Base-by-base conservation (phyloP, 2,329 filamentous ascomycete genomes). In the Diaporthe humulicola region DNA sequence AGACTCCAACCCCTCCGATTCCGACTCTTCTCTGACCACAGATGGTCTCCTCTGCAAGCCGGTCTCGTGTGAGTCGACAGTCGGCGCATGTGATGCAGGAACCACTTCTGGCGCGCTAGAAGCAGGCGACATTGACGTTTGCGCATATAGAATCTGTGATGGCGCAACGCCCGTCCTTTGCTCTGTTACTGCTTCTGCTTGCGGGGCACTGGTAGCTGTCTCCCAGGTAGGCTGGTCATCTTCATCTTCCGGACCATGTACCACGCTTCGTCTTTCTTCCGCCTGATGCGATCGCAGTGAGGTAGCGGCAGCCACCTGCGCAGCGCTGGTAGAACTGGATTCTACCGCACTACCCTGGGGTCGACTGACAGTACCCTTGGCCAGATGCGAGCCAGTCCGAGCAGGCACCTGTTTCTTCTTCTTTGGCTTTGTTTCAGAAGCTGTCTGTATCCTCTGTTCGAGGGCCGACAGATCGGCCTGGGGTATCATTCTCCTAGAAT, bases 401-500 rank as follows among this genome's bases (percentile, higher is more conserved):
- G 83, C 80, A 12, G 83, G 69, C 1, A 79, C 78, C 52, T 82
- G 79, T 76, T 84, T 86, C 77, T 85, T 88, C 75, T 84, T 87
- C 76, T 82, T 88, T 67, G 83, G 83, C 64, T 83, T 85, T 19
- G 57, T 17, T 45, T 87, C 85, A 0, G 84, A 80, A 22, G 82
- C 81, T 71, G 87, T 82, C 33, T 82, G 80, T 5, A 86, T 79
- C 42, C 79, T 82, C 71, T 87, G 84, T 69, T 89, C 86, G 58
- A 83, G 83, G 67, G 81, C 86, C 77, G 85, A 60, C 25, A 89
- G 77, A 36, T 88, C 84, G 8, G 80, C 81, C 70, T 83, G 87
- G 4, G 88, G 86, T 4, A 93, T 86, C 86, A 92, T 91, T 75
- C 91, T 88, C 77, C 91, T 87, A 22, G 91, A 92, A 78, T 93